These are phyloP conservation scores for Hypoxylon sp. DNA, from an alignment of 2,329 filamentous ascomycete species.

Conservation along the genomic window DNA sequence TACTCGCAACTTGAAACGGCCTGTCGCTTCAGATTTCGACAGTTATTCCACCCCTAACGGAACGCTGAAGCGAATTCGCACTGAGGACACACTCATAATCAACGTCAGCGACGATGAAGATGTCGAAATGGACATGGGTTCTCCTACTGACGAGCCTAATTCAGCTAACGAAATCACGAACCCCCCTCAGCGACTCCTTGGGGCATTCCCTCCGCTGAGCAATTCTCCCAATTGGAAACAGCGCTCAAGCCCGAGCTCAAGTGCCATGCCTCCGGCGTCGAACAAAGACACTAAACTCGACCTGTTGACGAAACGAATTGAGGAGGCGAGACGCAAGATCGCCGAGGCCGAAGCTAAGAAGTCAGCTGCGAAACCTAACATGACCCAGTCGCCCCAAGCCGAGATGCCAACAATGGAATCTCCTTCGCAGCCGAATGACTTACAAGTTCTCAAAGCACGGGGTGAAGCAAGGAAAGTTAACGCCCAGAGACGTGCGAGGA, in stretches of 20 bases:
- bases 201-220: slow-evolving; percentile 55
- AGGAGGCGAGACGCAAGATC: slow-evolving; percentile 66
- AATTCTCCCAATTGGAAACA: slow-evolving; percentile 51
- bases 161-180: slow-evolving; percentile 45
- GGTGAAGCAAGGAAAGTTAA: slow-evolving; percentile 16
- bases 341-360: slow-evolving; percentile 66
- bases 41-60: slow-evolving; percentile 54
- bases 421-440: slow-evolving; percentile 18
- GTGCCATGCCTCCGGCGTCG: slow-evolving; percentile 48
- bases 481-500: slow-evolving; percentile 44
- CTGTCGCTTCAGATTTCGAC: slow-evolving; percentile 75
- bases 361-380: slow-evolving; percentile 39
- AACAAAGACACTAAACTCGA: slow-evolving; percentile 41
- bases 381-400: slow-evolving; percentile 34
- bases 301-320: slow-evolving; percentile 58
- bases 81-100: slow-evolving; percentile 70
- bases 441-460: slow-evolving; percentile 24
- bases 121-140: slow-evolving; percentile 73
- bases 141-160: slow-evolving; percentile 53
- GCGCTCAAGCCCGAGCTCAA: slow-evolving; percentile 50
- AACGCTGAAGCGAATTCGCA: slow-evolving; percentile 65
- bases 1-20: slow-evolving; percentile 59
- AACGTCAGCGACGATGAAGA: slow-evolving; percentile 81
- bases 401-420: slow-evolving; percentile 28
- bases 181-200: slow-evolving; percentile 49